Conservation (phyloP, 2,329 filamentous ascomycete genomes). For the Calcarisporium arbuscula region DNA sequence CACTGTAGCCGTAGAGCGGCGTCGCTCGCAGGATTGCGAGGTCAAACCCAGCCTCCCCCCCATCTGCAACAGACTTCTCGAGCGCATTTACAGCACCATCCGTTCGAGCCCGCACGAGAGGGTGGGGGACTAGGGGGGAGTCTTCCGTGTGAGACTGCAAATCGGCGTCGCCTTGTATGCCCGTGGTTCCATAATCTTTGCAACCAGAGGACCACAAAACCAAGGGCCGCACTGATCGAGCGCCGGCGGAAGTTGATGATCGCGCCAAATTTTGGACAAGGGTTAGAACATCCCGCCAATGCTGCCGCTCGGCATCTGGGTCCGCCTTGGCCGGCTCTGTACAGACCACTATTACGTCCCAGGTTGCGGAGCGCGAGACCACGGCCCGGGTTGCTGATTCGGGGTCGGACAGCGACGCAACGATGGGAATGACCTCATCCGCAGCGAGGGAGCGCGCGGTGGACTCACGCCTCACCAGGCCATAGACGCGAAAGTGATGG, state of each 20-base stretch:
- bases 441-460: slow-evolving; percentile 21
- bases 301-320: too few species aligned
- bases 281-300: slow-evolving; percentile 29
- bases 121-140: slow-evolving; percentile 27
- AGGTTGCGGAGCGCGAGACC: slow-evolving; percentile 19
- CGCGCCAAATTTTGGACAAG: slow-evolving; percentile 30
- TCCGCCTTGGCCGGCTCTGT: too few species aligned
- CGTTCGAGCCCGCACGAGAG: slow-evolving; percentile 22
- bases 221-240: slow-evolving; percentile 31
- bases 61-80: too few species aligned
- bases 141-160: slow-evolving; percentile 37
- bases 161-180: slow-evolving; percentile 24
- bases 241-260: too few species aligned
- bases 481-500: slow-evolving; percentile 39
- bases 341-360: slow-evolving; percentile 36
- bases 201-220: slow-evolving; percentile 42
- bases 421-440: slow-evolving; percentile 33
- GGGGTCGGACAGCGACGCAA: too few species aligned
- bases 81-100: slow-evolving; percentile 28
- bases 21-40: slow-evolving; percentile 39
- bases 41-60: slow-evolving; percentile 34
- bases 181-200: slow-evolving; percentile 40
- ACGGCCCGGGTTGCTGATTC: slow-evolving; percentile 25
- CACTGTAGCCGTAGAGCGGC: slow-evolving; percentile 37
- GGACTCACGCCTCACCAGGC: slow-evolving; percentile 31